phyloP scores from a whole-genome alignment of 257 asterid species.

The Gentiana macrophylla region DNA sequence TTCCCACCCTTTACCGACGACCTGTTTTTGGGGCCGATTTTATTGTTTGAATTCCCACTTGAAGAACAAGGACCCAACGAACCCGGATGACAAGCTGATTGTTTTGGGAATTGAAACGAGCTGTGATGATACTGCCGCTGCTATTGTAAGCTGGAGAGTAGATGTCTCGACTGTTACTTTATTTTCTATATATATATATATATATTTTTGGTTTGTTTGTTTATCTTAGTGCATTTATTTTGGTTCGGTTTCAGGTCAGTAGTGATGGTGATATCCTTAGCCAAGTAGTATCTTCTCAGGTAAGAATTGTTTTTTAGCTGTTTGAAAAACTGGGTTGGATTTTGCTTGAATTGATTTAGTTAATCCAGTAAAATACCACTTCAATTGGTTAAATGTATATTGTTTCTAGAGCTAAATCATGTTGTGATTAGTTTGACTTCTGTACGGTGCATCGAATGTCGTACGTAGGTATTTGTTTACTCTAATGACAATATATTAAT shows the following conservation, averaged over 20 bases:
- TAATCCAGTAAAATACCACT: neutral
- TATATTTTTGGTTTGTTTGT: too few relatives aligned
- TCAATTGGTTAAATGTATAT: neutral
- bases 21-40: slow-evolving; percentile 15
- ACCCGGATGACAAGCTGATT: slow-evolving; percentile 37
- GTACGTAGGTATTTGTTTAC: too few relatives aligned
- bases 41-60: slow-evolving; percentile 11
- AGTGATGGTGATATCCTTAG: slow-evolving; percentile 87
- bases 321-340: neutral
- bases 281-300: slow-evolving; percentile 94
- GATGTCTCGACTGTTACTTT: neutral
- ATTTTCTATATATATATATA: neutral
- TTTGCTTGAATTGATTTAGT: neutral
- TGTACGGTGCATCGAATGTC: too few relatives aligned
- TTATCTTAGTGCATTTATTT: slow-evolving; percentile 12
- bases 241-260: slow-evolving; percentile 45
- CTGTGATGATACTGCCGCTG: slow-evolving; percentile 97
- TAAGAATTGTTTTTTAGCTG: slow-evolving; percentile 6
- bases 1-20: slow-evolving; percentile 9
- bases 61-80: slow-evolving; percentile 8
- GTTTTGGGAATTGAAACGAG: slow-evolving; percentile 93
- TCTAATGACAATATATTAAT: too few relatives aligned
- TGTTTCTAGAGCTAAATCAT: neutral
- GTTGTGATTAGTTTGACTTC: neutral
- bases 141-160: slow-evolving; percentile 48